Evolutionary conservation across 2,329 filamentous ascomycete species (phyloP), one percentile per base, ranked within the genome.

Genomic region (Scopulariopsis brevicaulis): DNA sequence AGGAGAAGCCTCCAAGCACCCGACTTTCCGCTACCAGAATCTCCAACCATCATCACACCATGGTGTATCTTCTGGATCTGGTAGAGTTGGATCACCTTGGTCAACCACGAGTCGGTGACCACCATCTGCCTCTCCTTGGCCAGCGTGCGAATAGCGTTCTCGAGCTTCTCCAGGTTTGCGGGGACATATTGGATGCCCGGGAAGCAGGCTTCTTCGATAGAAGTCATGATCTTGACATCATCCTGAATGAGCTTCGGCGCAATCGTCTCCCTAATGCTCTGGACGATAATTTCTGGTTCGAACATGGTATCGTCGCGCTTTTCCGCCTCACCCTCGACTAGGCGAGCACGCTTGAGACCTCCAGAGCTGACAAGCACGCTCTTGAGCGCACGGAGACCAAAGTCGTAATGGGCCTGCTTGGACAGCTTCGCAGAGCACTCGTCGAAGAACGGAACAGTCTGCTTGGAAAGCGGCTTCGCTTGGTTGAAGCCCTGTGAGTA

Each of bases 11-110:
- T 91, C 94, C 95, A 99, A 5, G 94, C 89, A 1, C 89, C 85
- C 48, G 94, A 96, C 74, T 99, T 99, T 68, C 95, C 95, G 53
- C 93, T 88, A n/a, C 95, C 94, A 34, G 95, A 96, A 67, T 90
- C 91, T 62, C 94, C 94, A 11, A 99, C 94, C 94, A 99, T 97
- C 95, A 99, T 99, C 32, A 99, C 94, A 86, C 94, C 94, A 65
- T 99, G 94, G 67, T 99, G 94, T 59, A 99, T 91, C 63, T 86
- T 89, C 71, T 97, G 94, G 62, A 99, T 99, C 71, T 99, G 94
- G 70, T 96, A 97, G 2, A 99, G 82, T 70, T 99, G 94, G 10
- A 99, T 79, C 37, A 96, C 86, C 75, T 99, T 99, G 59, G 90
- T 94, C 83, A 97, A 91, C 95, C 95, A 99, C 53, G 86, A 85